Conservation (phyloP, 768 basidiomycete species). For the Suillus brevipes region DNA sequence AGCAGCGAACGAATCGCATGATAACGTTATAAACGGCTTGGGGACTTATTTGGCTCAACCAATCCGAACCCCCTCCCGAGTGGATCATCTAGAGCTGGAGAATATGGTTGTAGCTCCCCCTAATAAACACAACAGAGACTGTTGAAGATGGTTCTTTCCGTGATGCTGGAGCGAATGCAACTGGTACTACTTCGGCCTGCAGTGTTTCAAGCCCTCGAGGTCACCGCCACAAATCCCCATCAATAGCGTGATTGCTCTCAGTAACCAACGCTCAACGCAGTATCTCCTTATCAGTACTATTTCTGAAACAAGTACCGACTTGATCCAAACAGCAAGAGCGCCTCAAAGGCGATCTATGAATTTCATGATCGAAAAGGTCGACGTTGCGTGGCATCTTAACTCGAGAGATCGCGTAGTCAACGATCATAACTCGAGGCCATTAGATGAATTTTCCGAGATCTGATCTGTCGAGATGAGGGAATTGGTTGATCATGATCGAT, state of each 20-base stretch:
- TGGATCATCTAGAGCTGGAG: not conserved
- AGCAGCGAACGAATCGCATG: not conserved
- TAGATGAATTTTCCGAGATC: not conserved
- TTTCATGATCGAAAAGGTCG: not conserved
- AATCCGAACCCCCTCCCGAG: not conserved
- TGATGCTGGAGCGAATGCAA: no score
- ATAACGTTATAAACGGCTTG: not conserved
- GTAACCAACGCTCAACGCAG: no score
- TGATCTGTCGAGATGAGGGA: not conserved
- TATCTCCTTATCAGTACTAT: no score
- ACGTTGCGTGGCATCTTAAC: not conserved
- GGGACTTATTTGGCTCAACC: not conserved
- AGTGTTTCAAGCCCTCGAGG: no score
- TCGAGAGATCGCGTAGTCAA: not conserved
- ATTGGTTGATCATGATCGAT: not conserved
- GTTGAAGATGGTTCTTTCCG: no score
- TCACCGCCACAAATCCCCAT: no score
- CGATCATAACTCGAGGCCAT: not conserved
- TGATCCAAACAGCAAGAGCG: no score
- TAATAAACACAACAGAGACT: no score
- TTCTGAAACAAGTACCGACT: no score
- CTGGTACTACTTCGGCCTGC: no score
- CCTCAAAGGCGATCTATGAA: not conserved
- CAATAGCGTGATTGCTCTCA: no score
- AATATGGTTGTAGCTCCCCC: not conserved